These are phyloP conservation scores for Pichia phayaonensis DNA, from an alignment of 805 yeast species.

Conservation along the genomic window DNA sequence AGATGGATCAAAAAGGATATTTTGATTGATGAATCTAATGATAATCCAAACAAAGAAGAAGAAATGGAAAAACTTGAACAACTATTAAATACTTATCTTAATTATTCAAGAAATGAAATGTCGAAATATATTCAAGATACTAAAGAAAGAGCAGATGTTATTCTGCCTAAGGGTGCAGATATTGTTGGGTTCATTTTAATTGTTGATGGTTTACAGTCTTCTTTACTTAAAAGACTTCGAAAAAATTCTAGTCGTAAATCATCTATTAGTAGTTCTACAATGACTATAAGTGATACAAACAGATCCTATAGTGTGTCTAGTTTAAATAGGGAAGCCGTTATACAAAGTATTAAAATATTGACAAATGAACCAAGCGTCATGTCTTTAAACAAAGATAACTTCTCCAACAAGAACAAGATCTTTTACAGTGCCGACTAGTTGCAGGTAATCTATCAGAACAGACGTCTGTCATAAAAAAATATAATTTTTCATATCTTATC, in stretches of 20 bases:
- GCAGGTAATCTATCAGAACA: background rate
- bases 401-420: constrained; percentile 20
- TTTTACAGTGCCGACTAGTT: constrained; percentile 23
- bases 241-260: background rate
- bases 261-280: background rate
- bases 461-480: too few relatives aligned
- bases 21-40: background rate
- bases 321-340: constrained; percentile 7
- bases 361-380: constrained; percentile 19
- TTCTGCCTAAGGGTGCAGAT: constrained; percentile 67
- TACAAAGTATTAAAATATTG: constrained; percentile 10
- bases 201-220: constrained; percentile 53
- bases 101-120: constrained; percentile 57
- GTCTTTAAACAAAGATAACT: constrained; percentile 24
- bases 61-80: constrained; percentile 21
- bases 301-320: constrained; percentile 6
- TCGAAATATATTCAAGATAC: constrained; percentile 59
- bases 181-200: constrained; percentile 48
- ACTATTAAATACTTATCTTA: constrained; percentile 42
- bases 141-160: constrained; percentile 64
- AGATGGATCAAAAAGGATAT: constrained; percentile 53
- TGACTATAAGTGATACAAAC: background rate
- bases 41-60: constrained; percentile 2
- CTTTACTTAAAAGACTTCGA: constrained; percentile 16
- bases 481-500: too few relatives aligned